Evolutionary conservation across 805 yeast genomes (phyloP), one percentile per base, ranked within the genome.

Genomic region (Candida railenensis): DNA sequence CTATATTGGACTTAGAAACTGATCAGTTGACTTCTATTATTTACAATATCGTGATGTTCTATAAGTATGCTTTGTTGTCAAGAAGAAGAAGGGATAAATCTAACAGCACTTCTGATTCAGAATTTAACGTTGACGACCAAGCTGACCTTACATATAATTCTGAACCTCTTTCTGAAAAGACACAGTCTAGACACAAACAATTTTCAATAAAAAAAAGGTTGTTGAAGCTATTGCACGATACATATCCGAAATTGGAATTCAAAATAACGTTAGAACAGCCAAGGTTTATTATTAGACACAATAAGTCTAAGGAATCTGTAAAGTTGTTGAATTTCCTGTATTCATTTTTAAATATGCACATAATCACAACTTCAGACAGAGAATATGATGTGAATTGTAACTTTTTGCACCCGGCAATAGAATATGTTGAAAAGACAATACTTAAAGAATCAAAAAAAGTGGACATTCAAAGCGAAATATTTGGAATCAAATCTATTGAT

Each of bases 1-100:
- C 77, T 3, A 56, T 71, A 7, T 36, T 73, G 5, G 77, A 73
- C 48, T 50, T 71, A 37, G 61, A 63, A 47, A 65, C 69, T 3
- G 49, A 49, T 7, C 68, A 69, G 32, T 50, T 67, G 18, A 62
- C 69, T 18, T 55, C 59, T 8, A n/a, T 70, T 8, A 48, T 66
- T 7, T 70, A 66, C 56, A 71, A 71, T 44, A 37, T 60, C n/a
- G 61, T 63, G 4, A 48, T 68, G 16, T 16, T 67, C 4, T 53
- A 52, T 36, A 71, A 70, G 49, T 59, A 56, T 45, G 16, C 61
- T 15, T 55, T 50, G 14, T 21, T 40, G 15, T 52, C 63, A 39
- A 53, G 49, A 22, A 45, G 42, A 34, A 37, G 40, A 20, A 37
- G 22, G 32, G 18, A 5, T 25, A 25, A 25, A 25, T 7, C 30